phyloP scores from a whole-genome alignment of 2,329 filamentous ascomycete genomes.

The Colletotrichum aenigma region DNA sequence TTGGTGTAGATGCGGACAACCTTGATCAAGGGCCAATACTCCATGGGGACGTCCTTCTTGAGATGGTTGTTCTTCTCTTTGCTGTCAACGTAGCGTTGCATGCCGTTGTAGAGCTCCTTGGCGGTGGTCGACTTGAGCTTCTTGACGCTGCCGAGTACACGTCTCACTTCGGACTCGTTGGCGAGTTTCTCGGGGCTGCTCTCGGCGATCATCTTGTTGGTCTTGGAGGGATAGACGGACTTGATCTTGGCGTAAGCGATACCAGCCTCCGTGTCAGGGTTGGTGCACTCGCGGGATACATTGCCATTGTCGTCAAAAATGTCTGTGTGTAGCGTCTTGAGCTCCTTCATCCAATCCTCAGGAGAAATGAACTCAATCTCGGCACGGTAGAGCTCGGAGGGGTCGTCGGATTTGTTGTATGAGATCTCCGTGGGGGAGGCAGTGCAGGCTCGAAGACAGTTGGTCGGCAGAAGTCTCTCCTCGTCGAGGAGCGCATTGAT shows the following conservation, averaged over 20 bases:
- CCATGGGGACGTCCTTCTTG: constrained; percentile 21
- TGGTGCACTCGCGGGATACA: constrained; percentile 37
- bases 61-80: constrained; percentile 27
- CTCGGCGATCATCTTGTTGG: constrained; percentile 28
- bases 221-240: constrained; percentile 45
- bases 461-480: constrained; percentile 50
- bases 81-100: constrained; percentile 33
- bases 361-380: constrained; percentile 63
- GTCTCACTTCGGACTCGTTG: constrained; percentile 24
- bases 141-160: constrained; percentile 28
- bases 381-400: constrained; percentile 47
- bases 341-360: constrained; percentile 58
- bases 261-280: constrained; percentile 47
- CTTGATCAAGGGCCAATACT: constrained; percentile 57
- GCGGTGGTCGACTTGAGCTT: constrained; percentile 23
- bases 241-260: constrained; percentile 48
- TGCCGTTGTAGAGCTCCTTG: constrained; percentile 23
- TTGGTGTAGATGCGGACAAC: constrained; percentile 47
- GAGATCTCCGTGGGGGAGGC: constrained; percentile 65
- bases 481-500: constrained; percentile 70
- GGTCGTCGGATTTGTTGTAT: constrained; percentile 54
- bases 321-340: constrained; percentile 53
- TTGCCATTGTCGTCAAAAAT: constrained; percentile 45
- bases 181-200: constrained; percentile 23
- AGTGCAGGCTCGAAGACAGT: constrained; percentile 65